Conservation (phyloP, 2,329 filamentous ascomycete species). For the Xylaria sp. region DNA sequence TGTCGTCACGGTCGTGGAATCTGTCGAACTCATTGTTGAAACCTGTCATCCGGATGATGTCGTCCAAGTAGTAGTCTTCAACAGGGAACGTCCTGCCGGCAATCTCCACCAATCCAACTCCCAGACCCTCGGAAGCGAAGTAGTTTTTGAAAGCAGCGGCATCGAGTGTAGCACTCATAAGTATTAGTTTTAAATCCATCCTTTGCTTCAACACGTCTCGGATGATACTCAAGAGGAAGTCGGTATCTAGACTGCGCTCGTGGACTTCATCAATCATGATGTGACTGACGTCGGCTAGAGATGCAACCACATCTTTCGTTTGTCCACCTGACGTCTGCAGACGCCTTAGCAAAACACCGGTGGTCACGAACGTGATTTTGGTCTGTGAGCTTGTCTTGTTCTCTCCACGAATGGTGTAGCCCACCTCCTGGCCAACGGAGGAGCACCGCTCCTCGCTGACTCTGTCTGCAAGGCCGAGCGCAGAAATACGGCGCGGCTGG, state of each 20-base stretch:
- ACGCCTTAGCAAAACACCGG: slow-evolving; percentile 82
- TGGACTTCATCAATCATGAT: slow-evolving; percentile 96
- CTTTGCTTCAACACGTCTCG: slow-evolving; percentile 71
- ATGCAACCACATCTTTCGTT: slow-evolving; percentile 72
- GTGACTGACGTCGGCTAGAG: slow-evolving; percentile 85
- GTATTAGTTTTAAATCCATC: slow-evolving; percentile 77
- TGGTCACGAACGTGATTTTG: slow-evolving; percentile 92
- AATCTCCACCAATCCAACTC: slow-evolving; percentile 79
- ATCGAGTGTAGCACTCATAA: slow-evolving; percentile 96
- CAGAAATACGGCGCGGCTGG: slow-evolving; percentile 89
- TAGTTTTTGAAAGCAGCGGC: slow-evolving; percentile 79
- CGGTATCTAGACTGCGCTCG: slow-evolving; percentile 88
- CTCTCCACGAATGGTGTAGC: slow-evolving; percentile 87
- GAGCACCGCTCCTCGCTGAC: slow-evolving; percentile 88
- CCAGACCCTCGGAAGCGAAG: slow-evolving; percentile 62
- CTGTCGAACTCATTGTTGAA: slow-evolving; percentile 45
- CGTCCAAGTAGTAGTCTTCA: slow-evolving; percentile 82
- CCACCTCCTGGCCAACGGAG: slow-evolving; percentile 77
- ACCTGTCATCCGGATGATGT: slow-evolving; percentile 73
- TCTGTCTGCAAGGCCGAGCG: slow-evolving; percentile 86
- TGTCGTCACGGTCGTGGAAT: slow-evolving; percentile 28
- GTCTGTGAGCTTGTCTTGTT: slow-evolving; percentile 69
- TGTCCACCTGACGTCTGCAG: slow-evolving; percentile 85
- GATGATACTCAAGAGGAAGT: slow-evolving; percentile 84
- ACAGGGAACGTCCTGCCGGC: slow-evolving; percentile 86